These are phyloP conservation scores for Phytopythium kandeliae DNA, from an alignment of 352 stramenopile species.

Conservation along the genomic window DNA sequence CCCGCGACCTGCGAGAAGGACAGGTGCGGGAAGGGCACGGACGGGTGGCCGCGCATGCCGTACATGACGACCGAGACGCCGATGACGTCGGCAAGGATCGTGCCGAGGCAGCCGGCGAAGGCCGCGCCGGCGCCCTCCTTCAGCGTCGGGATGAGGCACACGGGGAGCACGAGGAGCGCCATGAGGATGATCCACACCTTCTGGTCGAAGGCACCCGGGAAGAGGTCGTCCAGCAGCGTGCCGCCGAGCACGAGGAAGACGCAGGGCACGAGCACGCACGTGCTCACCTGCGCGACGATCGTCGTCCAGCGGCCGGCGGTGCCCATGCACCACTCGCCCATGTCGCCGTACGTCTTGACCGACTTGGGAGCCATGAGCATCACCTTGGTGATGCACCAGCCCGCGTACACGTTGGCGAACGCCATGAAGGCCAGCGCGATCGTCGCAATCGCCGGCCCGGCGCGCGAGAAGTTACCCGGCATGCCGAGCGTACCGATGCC, in stretches of 20 bases:
- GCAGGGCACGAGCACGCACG: conserved; percentile 42
- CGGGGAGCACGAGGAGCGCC: conserved; percentile 25
- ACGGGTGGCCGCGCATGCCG: conserved; percentile 1
- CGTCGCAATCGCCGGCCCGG: conserved; percentile 30
- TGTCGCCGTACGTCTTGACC: conserved; percentile 44
- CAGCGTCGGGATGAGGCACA: conserved; percentile 38
- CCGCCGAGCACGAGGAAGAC: conserved; percentile 29
- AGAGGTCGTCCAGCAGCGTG: conserved; percentile 20
- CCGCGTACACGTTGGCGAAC: conserved; percentile 51
- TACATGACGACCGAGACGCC: conserved; percentile 19
- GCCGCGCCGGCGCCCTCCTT: conserved; percentile 35
- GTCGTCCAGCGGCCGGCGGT: conserved; percentile 41
- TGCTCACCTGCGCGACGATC: conserved; percentile 34
- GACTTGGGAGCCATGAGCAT: conserved; percentile 41
- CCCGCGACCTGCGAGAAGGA: background rate
- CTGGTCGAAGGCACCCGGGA: conserved; percentile 18
- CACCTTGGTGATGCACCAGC: conserved; percentile 36
- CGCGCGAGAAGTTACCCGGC: conserved; percentile 59
- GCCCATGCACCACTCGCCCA: conserved; percentile 48
- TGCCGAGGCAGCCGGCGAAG: conserved; percentile 38
- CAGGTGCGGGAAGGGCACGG: background rate
- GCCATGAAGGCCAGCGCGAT: conserved; percentile 55
- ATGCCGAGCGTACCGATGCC: conserved; percentile 68
- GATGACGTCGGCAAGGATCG: conserved; percentile 40
- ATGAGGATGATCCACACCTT: conserved; percentile 37